Conservation (phyloP, 1,139 yeast species). For the Candida gigantensis region DNA sequence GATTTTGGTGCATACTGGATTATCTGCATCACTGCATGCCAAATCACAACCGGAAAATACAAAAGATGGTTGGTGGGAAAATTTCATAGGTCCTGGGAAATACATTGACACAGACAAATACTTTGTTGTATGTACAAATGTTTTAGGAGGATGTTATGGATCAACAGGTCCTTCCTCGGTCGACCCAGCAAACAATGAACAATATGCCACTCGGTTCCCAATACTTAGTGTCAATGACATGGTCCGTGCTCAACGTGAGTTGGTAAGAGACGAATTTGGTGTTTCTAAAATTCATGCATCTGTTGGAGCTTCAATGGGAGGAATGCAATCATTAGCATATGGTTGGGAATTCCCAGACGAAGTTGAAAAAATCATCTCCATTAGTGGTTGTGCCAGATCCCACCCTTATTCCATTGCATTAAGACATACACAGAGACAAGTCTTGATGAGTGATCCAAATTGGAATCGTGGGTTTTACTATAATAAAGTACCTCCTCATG, state of each 20-base stretch:
- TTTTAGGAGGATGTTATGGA: conserved; percentile 92
- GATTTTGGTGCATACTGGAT: conserved; percentile 82
- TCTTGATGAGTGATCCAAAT: conserved; percentile 89
- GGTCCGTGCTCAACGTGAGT: conserved; percentile 83
- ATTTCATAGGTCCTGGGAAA: conserved; percentile 82
- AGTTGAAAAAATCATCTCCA: conserved; percentile 71
- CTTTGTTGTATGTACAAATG: conserved; percentile 86
- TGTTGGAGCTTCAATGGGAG: conserved; percentile 95
- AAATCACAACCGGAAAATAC: conserved; percentile 72
- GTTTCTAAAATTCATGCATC: conserved; percentile 70
- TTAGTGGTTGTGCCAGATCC: conserved; percentile 90
- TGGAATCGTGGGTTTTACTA: conserved; percentile 94
- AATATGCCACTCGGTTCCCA: conserved; percentile 88
- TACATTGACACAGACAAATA: conserved; percentile 79
- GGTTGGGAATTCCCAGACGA: conserved; percentile 80
- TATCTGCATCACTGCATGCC: conserved; percentile 95
- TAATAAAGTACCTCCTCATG: conserved; percentile 79
- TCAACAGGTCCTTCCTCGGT: conserved; percentile 88
- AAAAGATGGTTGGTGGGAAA: conserved; percentile 94
- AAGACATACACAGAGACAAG: conserved; percentile 92
- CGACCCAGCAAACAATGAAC: conserved; percentile 66
- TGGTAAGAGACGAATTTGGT: conserved; percentile 61
- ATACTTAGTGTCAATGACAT: conserved; percentile 83
- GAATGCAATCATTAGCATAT: conserved; percentile 91
- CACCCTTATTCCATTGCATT: conserved; percentile 94